phyloP scores from a whole-genome alignment of 192 early-diverging fungal genomes.

The Backusella tuberculispora region DNA sequence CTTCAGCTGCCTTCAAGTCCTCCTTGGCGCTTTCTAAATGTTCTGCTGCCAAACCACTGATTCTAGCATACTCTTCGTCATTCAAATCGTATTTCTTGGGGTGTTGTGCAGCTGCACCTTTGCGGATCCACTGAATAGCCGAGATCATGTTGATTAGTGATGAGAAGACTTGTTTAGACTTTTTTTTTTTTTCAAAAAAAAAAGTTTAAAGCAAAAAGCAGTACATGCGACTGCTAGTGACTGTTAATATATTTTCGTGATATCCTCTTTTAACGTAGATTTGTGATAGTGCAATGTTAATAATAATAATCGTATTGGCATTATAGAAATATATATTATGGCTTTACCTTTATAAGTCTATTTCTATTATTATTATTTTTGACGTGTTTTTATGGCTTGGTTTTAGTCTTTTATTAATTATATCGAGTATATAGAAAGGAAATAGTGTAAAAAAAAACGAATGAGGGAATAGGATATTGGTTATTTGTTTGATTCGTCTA shows the following conservation, averaged over 20 bases:
- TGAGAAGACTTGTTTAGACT: neutral
- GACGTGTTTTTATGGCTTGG: no score
- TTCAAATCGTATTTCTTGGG: constrained; percentile 84
- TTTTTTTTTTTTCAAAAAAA: constrained; percentile 2
- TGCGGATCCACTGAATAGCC: constrained; percentile 89
- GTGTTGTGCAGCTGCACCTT: constrained; percentile 84
- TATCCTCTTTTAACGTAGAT: no score
- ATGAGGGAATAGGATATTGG: no score
- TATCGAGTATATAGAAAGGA: no score
- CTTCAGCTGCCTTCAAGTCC: constrained; percentile 59
- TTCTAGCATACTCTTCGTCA: constrained; percentile 87
- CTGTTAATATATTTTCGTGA: neutral
- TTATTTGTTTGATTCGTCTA: no score
- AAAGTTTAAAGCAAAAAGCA: constrained; percentile 10
- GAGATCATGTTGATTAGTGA: constrained; percentile 76
- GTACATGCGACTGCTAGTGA: constrained; percentile 10
- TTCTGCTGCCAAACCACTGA: constrained; percentile 68
- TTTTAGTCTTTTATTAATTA: no score
- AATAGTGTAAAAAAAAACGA: no score
- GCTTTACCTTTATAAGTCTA: no score
- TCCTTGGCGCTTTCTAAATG: constrained; percentile 68
- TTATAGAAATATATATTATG: no score
- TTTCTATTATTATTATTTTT: no score
- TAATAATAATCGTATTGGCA: no score
- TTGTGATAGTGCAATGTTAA: no score